Evolutionary conservation across 768 basidiomycete genomes (phyloP).

Genomic region (Cubamyces lactineus): DNA sequence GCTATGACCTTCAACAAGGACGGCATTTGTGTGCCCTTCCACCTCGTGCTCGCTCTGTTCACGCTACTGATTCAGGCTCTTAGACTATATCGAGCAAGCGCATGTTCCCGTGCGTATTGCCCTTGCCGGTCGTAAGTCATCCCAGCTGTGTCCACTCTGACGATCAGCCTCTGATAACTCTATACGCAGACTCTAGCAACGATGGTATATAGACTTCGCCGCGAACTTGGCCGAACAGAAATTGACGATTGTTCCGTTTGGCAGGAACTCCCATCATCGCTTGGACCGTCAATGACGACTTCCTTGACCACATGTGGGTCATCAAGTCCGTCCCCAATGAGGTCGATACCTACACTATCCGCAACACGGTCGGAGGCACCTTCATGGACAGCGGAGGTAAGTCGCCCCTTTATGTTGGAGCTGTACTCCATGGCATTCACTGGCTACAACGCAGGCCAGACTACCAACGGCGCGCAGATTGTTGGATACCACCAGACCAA

Average conservation of each 20-base stretch:
- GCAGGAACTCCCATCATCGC: background rate
- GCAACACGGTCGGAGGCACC: background rate
- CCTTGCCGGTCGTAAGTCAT: background rate
- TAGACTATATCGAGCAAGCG: background rate
- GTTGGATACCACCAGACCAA: background rate
- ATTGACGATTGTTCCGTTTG: background rate
- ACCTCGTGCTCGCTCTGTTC: background rate
- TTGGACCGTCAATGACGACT: background rate
- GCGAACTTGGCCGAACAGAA: background rate
- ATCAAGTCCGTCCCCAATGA: background rate
- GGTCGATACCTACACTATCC: background rate
- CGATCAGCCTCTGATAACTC: background rate
- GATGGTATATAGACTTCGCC: background rate
- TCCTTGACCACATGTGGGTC: background rate
- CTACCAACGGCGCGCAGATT: background rate
- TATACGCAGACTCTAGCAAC: background rate
- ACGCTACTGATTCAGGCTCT: background rate
- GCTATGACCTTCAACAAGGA: constrained; percentile 1
- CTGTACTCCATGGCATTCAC: too few relatives aligned
- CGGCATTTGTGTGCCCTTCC: background rate
- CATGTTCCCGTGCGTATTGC: background rate
- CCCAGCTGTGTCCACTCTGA: background rate
- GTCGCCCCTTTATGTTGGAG: background rate
- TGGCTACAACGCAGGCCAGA: background rate
- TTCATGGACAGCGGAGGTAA: background rate